These are phyloP conservation scores for Hypoxylon subgilvum DNA, from an alignment of 495 filamentous ascomycete genomes.

Conservation along the genomic window DNA sequence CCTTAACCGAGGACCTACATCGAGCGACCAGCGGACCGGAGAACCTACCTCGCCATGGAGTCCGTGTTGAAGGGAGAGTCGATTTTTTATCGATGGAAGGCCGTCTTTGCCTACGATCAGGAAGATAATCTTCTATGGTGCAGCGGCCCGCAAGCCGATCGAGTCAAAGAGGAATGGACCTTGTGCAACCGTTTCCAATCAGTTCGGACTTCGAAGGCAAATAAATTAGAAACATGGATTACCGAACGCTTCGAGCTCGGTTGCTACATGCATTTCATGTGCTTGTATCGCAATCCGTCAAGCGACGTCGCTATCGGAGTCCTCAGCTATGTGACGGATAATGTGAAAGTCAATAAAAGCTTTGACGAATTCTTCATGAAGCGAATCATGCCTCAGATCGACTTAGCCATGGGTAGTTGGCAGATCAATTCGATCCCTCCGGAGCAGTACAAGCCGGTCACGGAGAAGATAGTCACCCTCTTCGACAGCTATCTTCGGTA, in stretches of 20 bases:
- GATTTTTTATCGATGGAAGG: constrained; percentile 29
- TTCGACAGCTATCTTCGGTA: constrained; percentile 38
- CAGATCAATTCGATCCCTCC: background rate
- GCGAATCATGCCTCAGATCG: constrained; percentile 13
- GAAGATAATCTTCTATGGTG: constrained; percentile 12
- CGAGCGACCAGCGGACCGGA: background rate
- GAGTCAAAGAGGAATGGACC: constrained; percentile 8
- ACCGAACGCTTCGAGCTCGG: background rate
- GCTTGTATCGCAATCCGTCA: constrained; percentile 1
- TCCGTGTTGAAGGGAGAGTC: constrained; percentile 20
- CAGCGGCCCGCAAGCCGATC: constrained; percentile 10
- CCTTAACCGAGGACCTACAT: too few species aligned
- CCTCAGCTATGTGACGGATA: background rate
- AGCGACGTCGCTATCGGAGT: constrained; percentile 11
- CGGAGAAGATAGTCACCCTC: constrained; percentile 27
- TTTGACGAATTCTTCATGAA: constrained; percentile 17
- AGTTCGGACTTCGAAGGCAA: background rate
- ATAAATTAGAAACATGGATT: background rate
- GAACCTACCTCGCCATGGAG: constrained; percentile 9
- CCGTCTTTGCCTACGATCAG: constrained; percentile 12
- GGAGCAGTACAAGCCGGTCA: background rate
- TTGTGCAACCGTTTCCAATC: background rate
- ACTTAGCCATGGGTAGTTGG: constrained; percentile 9
- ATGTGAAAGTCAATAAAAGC: background rate
- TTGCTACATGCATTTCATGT: constrained; percentile 3